Evolutionary conservation across 2,329 filamentous ascomycete species (phyloP).

Genomic region (Fusarium algeriense): DNA sequence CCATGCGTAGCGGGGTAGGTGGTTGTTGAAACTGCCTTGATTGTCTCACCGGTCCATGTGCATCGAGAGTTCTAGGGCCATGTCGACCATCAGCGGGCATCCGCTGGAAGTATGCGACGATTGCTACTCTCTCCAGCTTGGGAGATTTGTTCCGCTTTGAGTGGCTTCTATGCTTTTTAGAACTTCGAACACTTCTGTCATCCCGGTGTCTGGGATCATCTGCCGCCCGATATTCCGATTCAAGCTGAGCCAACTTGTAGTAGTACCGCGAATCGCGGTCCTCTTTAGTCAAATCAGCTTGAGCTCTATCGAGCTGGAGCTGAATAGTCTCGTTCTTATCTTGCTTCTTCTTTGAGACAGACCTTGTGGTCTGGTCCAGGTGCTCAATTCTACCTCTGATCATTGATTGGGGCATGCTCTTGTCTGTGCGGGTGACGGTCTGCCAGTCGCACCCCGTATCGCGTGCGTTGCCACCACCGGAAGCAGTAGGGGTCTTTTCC

Average conservation of each 20-base stretch:
- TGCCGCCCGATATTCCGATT: slow-evolving; percentile 53
- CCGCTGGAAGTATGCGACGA: slow-evolving; percentile 62
- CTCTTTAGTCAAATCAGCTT: slow-evolving; percentile 49
- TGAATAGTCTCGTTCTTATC: slow-evolving; percentile 53
- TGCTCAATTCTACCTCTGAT: slow-evolving; percentile 53
- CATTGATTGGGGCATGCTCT: slow-evolving; percentile 54
- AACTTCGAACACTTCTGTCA: slow-evolving; percentile 37
- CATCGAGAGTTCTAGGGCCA: slow-evolving; percentile 46
- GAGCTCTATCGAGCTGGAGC: slow-evolving; percentile 57
- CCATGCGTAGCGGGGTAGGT: neutral
- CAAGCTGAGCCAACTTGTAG: slow-evolving; percentile 60
- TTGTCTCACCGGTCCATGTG: slow-evolving; percentile 31
- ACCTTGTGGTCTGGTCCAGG: slow-evolving; percentile 51
- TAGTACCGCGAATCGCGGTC: slow-evolving; percentile 56
- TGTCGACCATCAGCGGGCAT: slow-evolving; percentile 52
- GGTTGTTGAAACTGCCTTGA: slow-evolving; percentile 11
- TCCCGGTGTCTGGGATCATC: slow-evolving; percentile 38
- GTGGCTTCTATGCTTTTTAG: slow-evolving; percentile 30
- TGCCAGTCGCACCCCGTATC: slow-evolving; percentile 56
- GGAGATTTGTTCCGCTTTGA: slow-evolving; percentile 43
- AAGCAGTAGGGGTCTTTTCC: slow-evolving; percentile 53
- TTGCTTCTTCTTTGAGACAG: slow-evolving; percentile 55
- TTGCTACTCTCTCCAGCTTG: slow-evolving; percentile 54
- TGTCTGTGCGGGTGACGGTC: slow-evolving; percentile 50
- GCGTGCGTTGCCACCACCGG: slow-evolving; percentile 54